Percentiles rank a stretch among this genome's conserved stretches.
Conservation (phyloP, 139 green algal genomes). For the Pleodorina starrii region DNA sequence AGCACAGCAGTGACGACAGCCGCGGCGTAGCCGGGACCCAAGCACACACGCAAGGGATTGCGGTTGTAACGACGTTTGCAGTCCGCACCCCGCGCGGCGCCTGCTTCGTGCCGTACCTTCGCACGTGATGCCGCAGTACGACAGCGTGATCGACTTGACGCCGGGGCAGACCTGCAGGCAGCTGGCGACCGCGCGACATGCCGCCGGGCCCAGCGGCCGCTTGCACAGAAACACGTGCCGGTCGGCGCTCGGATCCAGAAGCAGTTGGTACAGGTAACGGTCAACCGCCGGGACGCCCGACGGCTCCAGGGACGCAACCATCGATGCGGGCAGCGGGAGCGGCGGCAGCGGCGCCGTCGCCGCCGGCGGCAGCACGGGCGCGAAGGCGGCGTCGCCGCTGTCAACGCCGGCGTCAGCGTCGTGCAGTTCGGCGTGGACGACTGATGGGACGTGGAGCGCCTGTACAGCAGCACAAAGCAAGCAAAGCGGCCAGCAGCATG, state of each 20-base stretch:
- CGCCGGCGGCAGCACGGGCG: neutral
- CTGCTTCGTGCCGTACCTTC: no score
- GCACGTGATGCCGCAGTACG: constrained; percentile 32
- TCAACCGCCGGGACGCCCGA: constrained; percentile 3
- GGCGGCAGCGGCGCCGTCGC: neutral
- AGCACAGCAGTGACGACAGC: no score
- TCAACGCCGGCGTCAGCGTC: neutral
- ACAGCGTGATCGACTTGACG: constrained; percentile 23
- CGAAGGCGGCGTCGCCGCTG: neutral
- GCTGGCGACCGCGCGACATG: constrained; percentile 12
- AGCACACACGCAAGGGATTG: no score
- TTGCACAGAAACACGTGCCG: constrained; percentile 47
- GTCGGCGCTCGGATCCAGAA: constrained; percentile 5
- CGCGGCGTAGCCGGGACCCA: no score
- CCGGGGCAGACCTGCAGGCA: neutral
- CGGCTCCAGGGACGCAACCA: neutral
- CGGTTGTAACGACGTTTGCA: no score
- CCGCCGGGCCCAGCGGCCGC: neutral
- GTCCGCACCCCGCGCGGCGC: no score
- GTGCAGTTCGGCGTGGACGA: neutral
- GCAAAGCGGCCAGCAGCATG: no score
- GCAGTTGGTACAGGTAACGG: constrained; percentile 41
- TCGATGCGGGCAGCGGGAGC: neutral
- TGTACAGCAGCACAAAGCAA: no score
- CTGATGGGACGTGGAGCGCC: neutral